These are phyloP conservation scores for Colletotrichum sp. DNA, from an alignment of 2,329 filamentous ascomycete species.

Conservation along the genomic window DNA sequence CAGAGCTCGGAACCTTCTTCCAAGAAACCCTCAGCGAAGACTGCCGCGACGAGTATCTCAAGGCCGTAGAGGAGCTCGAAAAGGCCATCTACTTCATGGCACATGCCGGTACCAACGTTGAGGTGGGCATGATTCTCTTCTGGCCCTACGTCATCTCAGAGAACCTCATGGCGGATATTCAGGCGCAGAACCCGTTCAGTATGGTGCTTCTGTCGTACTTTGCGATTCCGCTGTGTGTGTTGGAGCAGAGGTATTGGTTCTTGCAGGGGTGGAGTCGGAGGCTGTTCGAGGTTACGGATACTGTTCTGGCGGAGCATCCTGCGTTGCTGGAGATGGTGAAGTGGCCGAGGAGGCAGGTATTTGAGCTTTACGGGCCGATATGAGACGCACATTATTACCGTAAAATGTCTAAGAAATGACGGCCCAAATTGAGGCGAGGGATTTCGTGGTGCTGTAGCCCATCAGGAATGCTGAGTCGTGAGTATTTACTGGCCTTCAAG, in stretches of 20 bases:
- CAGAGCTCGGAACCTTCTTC: neutral
- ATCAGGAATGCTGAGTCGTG: neutral
- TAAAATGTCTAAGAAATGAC: neutral
- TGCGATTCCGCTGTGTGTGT: conserved; percentile 25
- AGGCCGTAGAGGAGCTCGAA: conserved; percentile 23
- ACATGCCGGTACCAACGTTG: conserved; percentile 26
- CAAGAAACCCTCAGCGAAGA: neutral
- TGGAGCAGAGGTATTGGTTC: conserved; percentile 32
- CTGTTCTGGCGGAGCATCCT: neutral
- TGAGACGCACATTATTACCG: accelerated
- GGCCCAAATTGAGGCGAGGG: neutral
- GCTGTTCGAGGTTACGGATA: conserved; percentile 25
- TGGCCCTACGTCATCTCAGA: conserved; percentile 31
- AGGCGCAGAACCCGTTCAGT: conserved; percentile 25
- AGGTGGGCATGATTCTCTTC: conserved; percentile 24
- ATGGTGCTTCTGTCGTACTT: conserved; percentile 31
- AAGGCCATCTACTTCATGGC: conserved; percentile 23
- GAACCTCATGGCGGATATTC: conserved; percentile 29
- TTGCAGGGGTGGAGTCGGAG: conserved; percentile 28
- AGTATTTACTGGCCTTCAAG: neutral
- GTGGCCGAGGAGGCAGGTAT: conserved; percentile 11
- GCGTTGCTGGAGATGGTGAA: neutral
- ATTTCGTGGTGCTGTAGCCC: neutral
- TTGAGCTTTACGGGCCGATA: neutral
- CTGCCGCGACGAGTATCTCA: conserved; percentile 23